Base-by-base conservation (phyloP, 805 yeast species). In the Zygosaccharomyces rouxii region DNA sequence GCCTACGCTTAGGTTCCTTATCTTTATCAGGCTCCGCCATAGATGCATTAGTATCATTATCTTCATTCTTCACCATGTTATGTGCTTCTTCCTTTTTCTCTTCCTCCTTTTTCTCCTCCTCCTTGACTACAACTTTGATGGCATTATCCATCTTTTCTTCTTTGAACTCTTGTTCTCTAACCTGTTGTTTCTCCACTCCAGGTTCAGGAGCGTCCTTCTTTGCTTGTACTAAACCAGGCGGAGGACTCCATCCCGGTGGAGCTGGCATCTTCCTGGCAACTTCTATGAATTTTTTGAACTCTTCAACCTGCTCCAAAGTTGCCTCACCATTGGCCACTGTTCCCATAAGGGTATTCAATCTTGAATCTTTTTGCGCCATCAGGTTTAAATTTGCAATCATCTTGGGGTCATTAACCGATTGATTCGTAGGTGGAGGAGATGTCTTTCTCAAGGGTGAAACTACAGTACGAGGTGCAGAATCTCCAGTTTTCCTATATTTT, bases 301-400 rank as follows among this genome's bases (percentile, higher is more conserved):
- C 81, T 21, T 78, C 71, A 14, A 92, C 84, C 63, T 89, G 92
- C 5, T 76, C 81, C 4, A 79, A 77, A 0, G 81, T 65, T 0
- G 97, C 96, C 21, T 73, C 75, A 4, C 96, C 96, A 48, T 84
- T 77, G 0, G 98, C 97, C 2, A 92, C 97, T 4, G 76, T 77
- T 53, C 83, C 81, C 97, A 92, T 89, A 45, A 92, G 69, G 0
- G 76, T 68, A 54, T 81, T 84, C 43, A 92, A 67, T 4, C 81
- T 75, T 0, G 80, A 74, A 59, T 89, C 95, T 4, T 75, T 73
- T 35, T 84, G 76, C 0, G 97, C 97, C 67, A 92, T 81, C 0
- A 84, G 74, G 59, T 90, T 90, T 59, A 92, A 75, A 57, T 89
- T 86, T 3, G 86, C 81, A 56, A 92, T 89, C 86, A 92, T 88